Conservation (phyloP, 176 grass and related monocot genomes). For the Lolium rigidum region DNA sequence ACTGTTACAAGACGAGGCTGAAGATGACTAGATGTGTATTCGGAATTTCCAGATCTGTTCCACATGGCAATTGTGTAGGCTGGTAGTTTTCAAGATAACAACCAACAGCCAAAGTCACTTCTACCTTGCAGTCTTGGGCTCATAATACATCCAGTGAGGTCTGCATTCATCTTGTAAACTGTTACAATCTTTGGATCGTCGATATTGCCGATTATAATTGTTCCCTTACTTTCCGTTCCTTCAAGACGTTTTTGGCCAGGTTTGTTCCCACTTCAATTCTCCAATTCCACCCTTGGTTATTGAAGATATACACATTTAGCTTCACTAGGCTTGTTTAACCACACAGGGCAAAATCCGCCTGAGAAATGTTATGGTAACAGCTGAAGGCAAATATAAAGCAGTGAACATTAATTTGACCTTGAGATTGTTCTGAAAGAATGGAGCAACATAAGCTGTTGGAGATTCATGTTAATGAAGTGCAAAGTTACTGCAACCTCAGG, state of each 20-base stretch:
- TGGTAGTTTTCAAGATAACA: slow-evolving; percentile 34
- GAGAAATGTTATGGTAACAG: too few relatives aligned
- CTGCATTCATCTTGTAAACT: not conserved
- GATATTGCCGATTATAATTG: too few relatives aligned
- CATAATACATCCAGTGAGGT: not conserved
- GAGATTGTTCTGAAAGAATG: slow-evolving; percentile 15
- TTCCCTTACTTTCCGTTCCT: too few relatives aligned
- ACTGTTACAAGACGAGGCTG: slow-evolving; percentile 82
- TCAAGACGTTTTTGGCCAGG: too few relatives aligned
- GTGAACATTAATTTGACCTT: not conserved
- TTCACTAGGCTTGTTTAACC: too few relatives aligned
- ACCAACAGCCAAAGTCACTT: slow-evolving; percentile 13
- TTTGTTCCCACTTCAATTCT: too few relatives aligned
- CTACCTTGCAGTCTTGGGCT: slow-evolving; percentile 19
- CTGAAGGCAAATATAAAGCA: not conserved
- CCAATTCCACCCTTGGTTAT: too few relatives aligned
- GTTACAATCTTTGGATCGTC: not conserved
- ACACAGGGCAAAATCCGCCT: too few relatives aligned
- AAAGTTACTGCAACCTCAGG: slow-evolving; percentile 24
- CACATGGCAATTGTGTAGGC: not conserved
- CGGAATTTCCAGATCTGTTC: not conserved
- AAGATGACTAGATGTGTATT: slow-evolving; percentile 45
- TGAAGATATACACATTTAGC: too few relatives aligned
- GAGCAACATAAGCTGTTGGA: slow-evolving; percentile 9
- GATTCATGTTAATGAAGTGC: slow-evolving; percentile 16